Conservation (phyloP, 2,329 filamentous ascomycete genomes). For the Ascocoryne sarcoides region DNA sequence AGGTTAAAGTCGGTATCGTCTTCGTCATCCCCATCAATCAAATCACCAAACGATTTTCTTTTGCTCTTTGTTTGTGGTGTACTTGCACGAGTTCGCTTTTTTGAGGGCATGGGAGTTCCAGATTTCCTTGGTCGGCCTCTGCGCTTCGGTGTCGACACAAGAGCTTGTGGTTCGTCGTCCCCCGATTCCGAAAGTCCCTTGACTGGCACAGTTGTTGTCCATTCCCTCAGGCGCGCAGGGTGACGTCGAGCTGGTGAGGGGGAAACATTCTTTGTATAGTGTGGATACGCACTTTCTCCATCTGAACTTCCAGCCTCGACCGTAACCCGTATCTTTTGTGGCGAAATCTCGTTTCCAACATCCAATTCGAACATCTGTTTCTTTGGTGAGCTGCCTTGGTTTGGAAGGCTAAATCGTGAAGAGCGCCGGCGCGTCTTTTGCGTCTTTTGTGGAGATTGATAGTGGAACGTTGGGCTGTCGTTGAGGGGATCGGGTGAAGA, state of each 20-base stretch:
- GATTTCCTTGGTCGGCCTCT: conserved; percentile 37
- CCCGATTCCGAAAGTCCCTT: conserved; percentile 28
- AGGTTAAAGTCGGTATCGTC: conserved; percentile 18
- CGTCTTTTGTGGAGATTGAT: conserved; percentile 20
- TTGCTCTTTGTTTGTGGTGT: conserved; percentile 19
- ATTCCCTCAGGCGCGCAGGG: conserved; percentile 16
- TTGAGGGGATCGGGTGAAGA: conserved; percentile 31
- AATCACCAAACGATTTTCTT: conserved; percentile 14
- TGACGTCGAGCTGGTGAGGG: conserved; percentile 16
- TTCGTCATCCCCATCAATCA: conserved; percentile 21
- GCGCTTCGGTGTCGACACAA: conserved; percentile 32
- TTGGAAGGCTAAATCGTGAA: conserved; percentile 18
- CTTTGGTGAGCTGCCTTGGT: conserved; percentile 24
- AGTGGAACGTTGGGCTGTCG: conserved; percentile 18
- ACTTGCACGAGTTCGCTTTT: conserved; percentile 16
- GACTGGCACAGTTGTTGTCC: conserved; percentile 25
- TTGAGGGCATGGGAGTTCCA: conserved; percentile 29
- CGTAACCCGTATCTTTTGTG: conserved; percentile 29
- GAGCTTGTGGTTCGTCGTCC: conserved; percentile 18
- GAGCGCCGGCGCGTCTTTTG: too few species aligned
- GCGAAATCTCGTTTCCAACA: conserved; percentile 27
- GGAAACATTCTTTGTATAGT: conserved; percentile 9
- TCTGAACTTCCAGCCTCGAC: conserved; percentile 28
- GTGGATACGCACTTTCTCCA: conserved; percentile 16
- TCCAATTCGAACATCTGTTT: conserved; percentile 30